Evolutionary conservation across 805 yeast species (phyloP), one percentile per base, ranked within the genome.

Genomic region (Spencermartinsiella europaea): DNA sequence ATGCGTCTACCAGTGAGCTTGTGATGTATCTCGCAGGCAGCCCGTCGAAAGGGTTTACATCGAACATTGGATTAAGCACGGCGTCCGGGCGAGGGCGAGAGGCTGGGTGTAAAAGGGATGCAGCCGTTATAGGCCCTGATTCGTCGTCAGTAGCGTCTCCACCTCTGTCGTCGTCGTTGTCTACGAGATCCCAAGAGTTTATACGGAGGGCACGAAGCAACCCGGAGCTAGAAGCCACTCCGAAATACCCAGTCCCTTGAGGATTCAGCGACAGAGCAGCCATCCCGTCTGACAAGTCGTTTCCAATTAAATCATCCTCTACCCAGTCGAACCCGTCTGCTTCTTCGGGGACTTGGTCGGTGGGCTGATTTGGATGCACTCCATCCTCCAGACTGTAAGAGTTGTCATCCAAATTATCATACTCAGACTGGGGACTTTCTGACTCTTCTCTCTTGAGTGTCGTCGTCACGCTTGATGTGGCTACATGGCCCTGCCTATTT

Each of bases 161-260:
- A 12, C 15, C 19, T 15, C 21, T 38, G 33, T 14, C 21, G 25
- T 21, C 22, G 12, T 17, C 38, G 8, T 48, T 17, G 14, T 44
- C 45, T 7, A 45, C 38, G 14, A 49, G 40, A 37, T 63, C 64
- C 40, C 65, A 54, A 14, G 65, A 58, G 41, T 57, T 55, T 19
- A 70, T 60, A 34, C 71, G 68, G 36, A 77, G 54, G 8, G 76
- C 73, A 53, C 80, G 68, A 37, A 82, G 61, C 16, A 79, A 65
- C 5, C 77, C 76, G 1, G 82, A 74, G 48, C 79, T 71, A 3
- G 88, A 80, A 5, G 80, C 83, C 10, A 75, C 73, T 1, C 89
- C 89, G 53, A 77, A 77, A 58, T 78, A 81, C 0, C 88, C 87
- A 22, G 75, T 74, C 21, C 80, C 76, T 40, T 76, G 72, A 4